Conservation (phyloP, 2,329 filamentous ascomycete genomes). For the Fusarium denticulatum region DNA sequence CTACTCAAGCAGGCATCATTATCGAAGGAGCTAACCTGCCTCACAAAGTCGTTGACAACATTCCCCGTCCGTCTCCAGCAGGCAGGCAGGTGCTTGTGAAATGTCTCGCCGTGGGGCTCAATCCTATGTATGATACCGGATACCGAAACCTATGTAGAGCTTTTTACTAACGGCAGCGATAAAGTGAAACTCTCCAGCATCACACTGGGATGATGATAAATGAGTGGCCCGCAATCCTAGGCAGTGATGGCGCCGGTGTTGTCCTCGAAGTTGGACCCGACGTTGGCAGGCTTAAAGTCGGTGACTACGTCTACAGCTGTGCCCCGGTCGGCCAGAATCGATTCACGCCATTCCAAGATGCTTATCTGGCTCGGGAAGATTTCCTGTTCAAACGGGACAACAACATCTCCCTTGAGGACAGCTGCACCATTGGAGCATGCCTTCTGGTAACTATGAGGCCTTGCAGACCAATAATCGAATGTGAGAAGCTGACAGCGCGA, state of each 20-base stretch:
- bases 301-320: conserved; percentile 51
- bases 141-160: rapidly evolving
- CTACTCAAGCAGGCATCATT: conserved; percentile 32
- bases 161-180: background rate
- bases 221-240: conserved; percentile 50
- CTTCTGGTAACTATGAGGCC: conserved; percentile 41
- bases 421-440: conserved; percentile 50
- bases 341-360: conserved; percentile 51
- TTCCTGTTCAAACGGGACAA: conserved; percentile 46
- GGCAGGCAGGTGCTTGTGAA: conserved; percentile 50
- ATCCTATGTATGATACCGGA: conserved; percentile 46
- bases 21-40: conserved; percentile 31
- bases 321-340: conserved; percentile 47
- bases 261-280: conserved; percentile 46
- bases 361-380: conserved; percentile 51
- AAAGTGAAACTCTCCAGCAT: conserved; percentile 49
- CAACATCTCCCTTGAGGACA: conserved; percentile 44
- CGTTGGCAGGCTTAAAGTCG: conserved; percentile 45
- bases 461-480: background rate
- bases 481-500: background rate
- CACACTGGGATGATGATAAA: conserved; percentile 46
- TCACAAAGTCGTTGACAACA: conserved; percentile 34
- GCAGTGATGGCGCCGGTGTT: conserved; percentile 50
- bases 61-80: conserved; percentile 43
- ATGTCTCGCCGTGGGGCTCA: conserved; percentile 49